A percentile compares a stretch with the other conserved stretches of the same genome.
Conservation (phyloP, 2,329 filamentous ascomycete genomes). For the Neocatenulostroma microsporum region DNA sequence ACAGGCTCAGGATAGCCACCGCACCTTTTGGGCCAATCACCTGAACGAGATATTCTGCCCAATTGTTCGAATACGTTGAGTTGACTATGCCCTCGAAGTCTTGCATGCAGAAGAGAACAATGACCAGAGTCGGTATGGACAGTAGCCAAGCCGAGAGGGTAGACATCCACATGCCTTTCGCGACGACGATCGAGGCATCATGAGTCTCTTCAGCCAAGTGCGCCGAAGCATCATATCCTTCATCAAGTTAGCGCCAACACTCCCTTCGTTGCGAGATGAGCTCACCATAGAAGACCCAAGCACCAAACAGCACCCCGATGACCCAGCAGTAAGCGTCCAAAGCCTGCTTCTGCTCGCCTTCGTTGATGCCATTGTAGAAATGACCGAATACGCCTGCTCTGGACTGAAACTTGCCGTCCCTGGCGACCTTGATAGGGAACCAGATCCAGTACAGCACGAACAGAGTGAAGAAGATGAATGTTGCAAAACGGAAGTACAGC, state of each 20-base stretch:
- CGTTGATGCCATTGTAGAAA: constrained; percentile 36
- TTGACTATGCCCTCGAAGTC: constrained; percentile 34
- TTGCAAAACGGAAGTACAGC: constrained; percentile 33
- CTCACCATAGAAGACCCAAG: constrained; percentile 15
- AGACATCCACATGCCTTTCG: constrained; percentile 34
- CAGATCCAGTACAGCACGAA: constrained; percentile 34
- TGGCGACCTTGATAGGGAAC: constrained; percentile 30
- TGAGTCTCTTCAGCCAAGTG: constrained; percentile 35
- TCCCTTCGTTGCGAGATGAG: not conserved
- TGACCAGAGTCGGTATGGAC: constrained; percentile 33
- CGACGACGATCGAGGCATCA: constrained; percentile 31
- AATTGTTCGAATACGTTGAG: constrained; percentile 33
- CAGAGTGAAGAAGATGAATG: constrained; percentile 31
- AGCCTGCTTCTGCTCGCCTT: constrained; percentile 27
- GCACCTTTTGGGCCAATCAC: constrained; percentile 31
- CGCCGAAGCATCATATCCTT: constrained; percentile 29
- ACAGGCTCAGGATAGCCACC: constrained; percentile 28
- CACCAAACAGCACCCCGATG: constrained; percentile 20
- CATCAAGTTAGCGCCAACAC: too few relatives aligned
- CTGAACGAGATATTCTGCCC: constrained; percentile 35
- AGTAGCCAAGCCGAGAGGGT: constrained; percentile 32
- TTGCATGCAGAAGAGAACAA: constrained; percentile 34
- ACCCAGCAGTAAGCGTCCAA: constrained; percentile 34
- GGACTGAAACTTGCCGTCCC: constrained; percentile 28
- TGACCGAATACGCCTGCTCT: constrained; percentile 26